phyloP scores from a whole-genome alignment of 345 rosid genomes.

The Bruguiera gymnorhiza region DNA sequence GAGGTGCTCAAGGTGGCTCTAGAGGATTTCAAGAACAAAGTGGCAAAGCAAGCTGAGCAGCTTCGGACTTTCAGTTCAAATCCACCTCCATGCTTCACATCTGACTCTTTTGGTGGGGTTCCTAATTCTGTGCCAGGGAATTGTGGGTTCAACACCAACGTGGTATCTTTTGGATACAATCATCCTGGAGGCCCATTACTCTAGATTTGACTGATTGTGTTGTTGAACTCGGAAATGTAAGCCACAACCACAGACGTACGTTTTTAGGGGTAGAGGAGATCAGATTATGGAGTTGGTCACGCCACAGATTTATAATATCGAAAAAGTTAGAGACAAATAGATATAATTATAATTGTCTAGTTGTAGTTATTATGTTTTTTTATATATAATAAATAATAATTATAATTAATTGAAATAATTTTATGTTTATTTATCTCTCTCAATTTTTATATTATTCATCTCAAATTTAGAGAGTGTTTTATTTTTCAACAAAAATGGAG shows the following conservation, averaged over 20 bases:
- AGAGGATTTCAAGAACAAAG: constrained; percentile 36
- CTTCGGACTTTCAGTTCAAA: constrained; percentile 17
- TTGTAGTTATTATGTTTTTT: too few species aligned
- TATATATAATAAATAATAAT: too few species aligned
- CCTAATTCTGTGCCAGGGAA: constrained; percentile 5
- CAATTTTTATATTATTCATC: too few species aligned
- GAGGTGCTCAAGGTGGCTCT: constrained; percentile 32
- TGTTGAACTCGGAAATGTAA: not conserved
- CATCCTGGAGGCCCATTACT: not conserved
- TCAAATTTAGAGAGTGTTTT: too few species aligned
- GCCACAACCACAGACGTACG: not conserved
- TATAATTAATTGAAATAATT: too few species aligned
- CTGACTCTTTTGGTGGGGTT: not conserved
- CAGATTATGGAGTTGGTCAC: too few species aligned
- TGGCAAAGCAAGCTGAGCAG: constrained; percentile 28
- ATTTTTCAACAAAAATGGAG: too few species aligned
- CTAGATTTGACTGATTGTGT: not conserved
- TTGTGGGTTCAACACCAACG: constrained; percentile 6
- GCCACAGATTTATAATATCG: too few species aligned
- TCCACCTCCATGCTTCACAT: constrained; percentile 6
- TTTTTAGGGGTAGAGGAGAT: too few species aligned
- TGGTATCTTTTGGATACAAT: not conserved
- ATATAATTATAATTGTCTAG: too few species aligned
- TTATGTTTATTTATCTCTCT: too few species aligned
- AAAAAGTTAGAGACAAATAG: too few species aligned